Conservation (phyloP, 108 stramenopile genomes). For the Ochromonas danica region DNA sequence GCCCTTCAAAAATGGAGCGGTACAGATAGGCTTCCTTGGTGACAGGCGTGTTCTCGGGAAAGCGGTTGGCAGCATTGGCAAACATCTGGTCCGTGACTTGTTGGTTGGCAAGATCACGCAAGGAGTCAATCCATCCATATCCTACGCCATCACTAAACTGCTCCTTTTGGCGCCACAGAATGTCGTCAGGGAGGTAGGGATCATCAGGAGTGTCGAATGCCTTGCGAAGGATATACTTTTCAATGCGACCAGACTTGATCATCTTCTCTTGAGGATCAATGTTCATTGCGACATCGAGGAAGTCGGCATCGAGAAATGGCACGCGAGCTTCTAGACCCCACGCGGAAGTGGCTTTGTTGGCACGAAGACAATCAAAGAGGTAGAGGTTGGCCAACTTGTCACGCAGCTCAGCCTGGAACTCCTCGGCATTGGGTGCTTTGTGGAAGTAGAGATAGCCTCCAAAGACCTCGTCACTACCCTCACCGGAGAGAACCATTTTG, state of each 20-base stretch:
- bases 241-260: constrained; percentile 76
- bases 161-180: constrained; percentile 99
- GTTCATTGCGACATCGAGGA: constrained; percentile 91
- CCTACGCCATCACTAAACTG: constrained; percentile 98
- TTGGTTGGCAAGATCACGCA: constrained; percentile 81
- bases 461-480: constrained; percentile 96
- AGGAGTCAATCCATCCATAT: constrained; percentile 92
- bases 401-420: constrained; percentile 92
- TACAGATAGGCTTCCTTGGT: constrained; percentile 98
- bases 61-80: constrained; percentile 78
- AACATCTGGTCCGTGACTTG: constrained; percentile 89
- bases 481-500: constrained; percentile 97
- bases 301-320: constrained; percentile 95
- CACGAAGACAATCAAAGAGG: constrained; percentile 95
- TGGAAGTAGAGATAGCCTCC: constrained; percentile 99
- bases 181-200: constrained; percentile 90
- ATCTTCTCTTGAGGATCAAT: constrained; percentile 89
- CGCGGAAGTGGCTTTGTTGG: constrained; percentile 96
- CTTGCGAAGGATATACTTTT: constrained; percentile 93
- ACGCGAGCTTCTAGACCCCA: constrained; percentile 97
- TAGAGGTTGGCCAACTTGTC: constrained; percentile 87
- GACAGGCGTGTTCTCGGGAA: constrained; percentile 93
- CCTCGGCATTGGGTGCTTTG: constrained; percentile 92
- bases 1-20: constrained; percentile 90
- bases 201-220: constrained; percentile 98